phyloP scores from a whole-genome alignment of 257 asterid species.

The Jaltomata sinuosa region DNA sequence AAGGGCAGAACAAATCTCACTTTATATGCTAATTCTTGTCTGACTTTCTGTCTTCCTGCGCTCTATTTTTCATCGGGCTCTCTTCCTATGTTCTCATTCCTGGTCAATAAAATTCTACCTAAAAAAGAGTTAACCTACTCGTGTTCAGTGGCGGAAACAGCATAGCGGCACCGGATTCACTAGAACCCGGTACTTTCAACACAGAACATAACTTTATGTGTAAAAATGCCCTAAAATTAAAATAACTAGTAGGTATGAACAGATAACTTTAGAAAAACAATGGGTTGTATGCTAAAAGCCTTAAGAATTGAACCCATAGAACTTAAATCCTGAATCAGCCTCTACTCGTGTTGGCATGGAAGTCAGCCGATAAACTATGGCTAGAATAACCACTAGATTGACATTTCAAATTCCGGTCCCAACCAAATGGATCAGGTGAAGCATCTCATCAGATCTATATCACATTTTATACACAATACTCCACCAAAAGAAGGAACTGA shows the following conservation, averaged over 20 bases:
- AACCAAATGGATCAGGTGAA: neutral
- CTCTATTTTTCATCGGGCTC: neutral
- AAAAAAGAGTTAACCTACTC: neutral
- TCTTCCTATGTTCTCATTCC: neutral
- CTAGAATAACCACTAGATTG: neutral
- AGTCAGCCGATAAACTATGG: neutral
- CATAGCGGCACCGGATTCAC: too few species aligned
- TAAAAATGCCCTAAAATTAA: too few species aligned
- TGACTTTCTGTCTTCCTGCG: neutral
- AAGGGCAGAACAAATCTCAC: neutral
- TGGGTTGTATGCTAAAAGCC: too few species aligned
- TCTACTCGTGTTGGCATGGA: neutral
- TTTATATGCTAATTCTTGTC: neutral
- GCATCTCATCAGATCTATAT: neutral
- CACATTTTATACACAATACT: neutral
- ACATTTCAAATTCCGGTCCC: neutral
- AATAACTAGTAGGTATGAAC: too few species aligned
- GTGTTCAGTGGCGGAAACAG: too few species aligned
- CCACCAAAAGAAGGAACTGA: neutral
- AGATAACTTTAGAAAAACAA: too few species aligned
- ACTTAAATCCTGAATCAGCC: too few species aligned
- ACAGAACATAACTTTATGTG: too few species aligned
- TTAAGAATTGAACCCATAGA: neutral
- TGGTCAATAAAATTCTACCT: neutral
- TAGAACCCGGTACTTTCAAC: too few species aligned